Evolutionary conservation across 108 stramenopile genomes (phyloP).

Genomic region (Cyclotella atomus): DNA sequence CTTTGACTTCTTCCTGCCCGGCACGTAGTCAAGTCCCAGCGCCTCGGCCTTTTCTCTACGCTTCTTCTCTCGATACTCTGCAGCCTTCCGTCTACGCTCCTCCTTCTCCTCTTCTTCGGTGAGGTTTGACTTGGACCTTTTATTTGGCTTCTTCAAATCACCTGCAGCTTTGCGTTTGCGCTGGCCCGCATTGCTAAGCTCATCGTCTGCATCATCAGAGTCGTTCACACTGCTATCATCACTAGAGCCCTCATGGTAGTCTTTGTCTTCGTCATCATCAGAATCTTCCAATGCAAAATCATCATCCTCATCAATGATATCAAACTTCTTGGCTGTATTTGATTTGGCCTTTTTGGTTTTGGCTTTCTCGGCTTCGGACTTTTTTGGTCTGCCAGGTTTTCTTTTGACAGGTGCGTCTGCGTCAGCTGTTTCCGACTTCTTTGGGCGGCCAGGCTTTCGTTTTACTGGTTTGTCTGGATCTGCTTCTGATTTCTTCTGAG

Average conservation of each 20-base stretch:
- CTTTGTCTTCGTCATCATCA: constrained; percentile 43
- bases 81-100: constrained; percentile 5
- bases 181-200: background rate
- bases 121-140: constrained; percentile 27
- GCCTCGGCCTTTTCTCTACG: constrained; percentile 21
- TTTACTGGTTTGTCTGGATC: background rate
- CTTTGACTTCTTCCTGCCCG: constrained; percentile 18
- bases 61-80: constrained; percentile 21
- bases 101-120: constrained; percentile 40
- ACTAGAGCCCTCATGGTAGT: constrained; percentile 34
- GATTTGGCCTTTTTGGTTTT: constrained; percentile 9
- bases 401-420: constrained; percentile 6
- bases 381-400: constrained; percentile 39
- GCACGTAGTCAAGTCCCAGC: constrained; percentile 21
- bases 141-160: constrained; percentile 11
- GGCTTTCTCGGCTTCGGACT: constrained; percentile 17
- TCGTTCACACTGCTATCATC: constrained; percentile 10
- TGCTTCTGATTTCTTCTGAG: background rate
- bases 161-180: constrained; percentile 28
- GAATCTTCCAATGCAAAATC: constrained; percentile 30
- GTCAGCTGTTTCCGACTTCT: constrained; percentile 15
- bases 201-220: constrained; percentile 17
- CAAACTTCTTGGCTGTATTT: constrained; percentile 34
- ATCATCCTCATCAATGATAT: constrained; percentile 38
- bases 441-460: constrained; percentile 32